Conservation (phyloP, 257 asterid genomes). For the Capsicum pubescens region DNA sequence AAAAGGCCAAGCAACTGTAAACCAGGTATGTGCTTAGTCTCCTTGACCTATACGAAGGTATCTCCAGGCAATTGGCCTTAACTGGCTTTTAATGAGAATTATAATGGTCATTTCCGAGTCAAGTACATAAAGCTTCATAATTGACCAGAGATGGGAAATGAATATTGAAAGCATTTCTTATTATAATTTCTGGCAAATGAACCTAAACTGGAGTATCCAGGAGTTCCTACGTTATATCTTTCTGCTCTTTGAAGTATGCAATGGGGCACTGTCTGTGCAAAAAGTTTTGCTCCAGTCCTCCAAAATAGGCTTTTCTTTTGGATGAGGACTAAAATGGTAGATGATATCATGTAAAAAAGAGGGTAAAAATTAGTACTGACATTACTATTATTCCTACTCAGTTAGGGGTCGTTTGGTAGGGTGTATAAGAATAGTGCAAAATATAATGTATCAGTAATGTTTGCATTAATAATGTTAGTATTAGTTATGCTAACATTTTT, state of each 20-base stretch:
- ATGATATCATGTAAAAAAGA: not conserved
- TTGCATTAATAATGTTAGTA: no score
- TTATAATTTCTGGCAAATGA: conserved; percentile 12
- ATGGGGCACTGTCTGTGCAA: not conserved
- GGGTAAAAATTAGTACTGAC: not conserved
- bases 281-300: not conserved
- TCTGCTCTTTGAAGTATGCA: not conserved
- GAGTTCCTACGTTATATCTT: not conserved
- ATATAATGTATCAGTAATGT: no score
- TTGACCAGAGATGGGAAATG: not conserved
- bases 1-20: conserved; percentile 47
- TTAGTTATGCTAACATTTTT: no score
- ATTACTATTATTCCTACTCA: not conserved
- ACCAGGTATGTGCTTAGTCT: conserved; percentile 61
- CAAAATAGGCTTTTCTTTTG: not conserved
- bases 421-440: no score
- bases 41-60: not conserved
- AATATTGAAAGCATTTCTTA: not conserved
- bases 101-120: not conserved
- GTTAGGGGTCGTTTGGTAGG: no score
- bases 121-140: not conserved
- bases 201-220: conserved; percentile 13
- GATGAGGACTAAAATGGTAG: not conserved
- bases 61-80: conserved; percentile 3
- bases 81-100: conserved; percentile 15